A percentile compares a stretch with the other conserved stretches of the same genome.
These are phyloP conservation scores for Colletotrichum australisinense DNA, from an alignment of 2,329 filamentous ascomycete genomes.

Conservation along the genomic window DNA sequence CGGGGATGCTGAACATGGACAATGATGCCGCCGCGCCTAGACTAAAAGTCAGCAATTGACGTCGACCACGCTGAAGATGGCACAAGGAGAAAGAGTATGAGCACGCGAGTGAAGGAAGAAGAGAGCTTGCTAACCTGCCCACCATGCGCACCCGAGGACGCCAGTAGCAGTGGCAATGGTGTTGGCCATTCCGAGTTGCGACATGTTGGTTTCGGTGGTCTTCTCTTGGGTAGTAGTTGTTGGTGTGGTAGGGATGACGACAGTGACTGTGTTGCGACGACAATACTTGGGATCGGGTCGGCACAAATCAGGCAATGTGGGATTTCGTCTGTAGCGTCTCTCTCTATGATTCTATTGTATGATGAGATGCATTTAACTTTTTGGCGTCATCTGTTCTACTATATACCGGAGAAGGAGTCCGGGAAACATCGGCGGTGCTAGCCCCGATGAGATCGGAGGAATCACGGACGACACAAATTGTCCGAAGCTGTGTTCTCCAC, in stretches of 20 bases:
- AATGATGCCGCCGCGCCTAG: conserved; percentile 50
- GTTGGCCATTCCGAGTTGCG: conserved; percentile 26
- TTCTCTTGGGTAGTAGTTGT: background rate
- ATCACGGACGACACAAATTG: conserved; percentile 19
- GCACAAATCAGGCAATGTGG: background rate
- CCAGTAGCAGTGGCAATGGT: conserved; percentile 32
- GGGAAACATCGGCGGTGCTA: background rate
- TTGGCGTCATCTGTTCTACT: background rate
- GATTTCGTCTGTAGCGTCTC: background rate
- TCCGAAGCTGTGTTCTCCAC: conserved; percentile 2
- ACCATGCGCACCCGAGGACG: conserved; percentile 29
- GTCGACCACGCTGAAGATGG: background rate
- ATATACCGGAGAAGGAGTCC: background rate
- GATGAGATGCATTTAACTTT: background rate
- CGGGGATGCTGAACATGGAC: conserved; percentile 49
- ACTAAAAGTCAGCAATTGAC: conserved; percentile 13
- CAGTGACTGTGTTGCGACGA: background rate
- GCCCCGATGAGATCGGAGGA: conserved; percentile 11
- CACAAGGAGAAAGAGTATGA: background rate
- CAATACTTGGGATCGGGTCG: background rate
- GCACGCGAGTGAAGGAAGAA: background rate
- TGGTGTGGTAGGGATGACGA: background rate
- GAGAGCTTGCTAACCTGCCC: conserved; percentile 23
- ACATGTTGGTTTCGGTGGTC: conserved; percentile 10
- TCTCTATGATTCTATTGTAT: background rate